These are phyloP conservation scores for Podospora bellae-mahoneyi DNA, from an alignment of 495 filamentous ascomycete genomes.

Conservation along the genomic window DNA sequence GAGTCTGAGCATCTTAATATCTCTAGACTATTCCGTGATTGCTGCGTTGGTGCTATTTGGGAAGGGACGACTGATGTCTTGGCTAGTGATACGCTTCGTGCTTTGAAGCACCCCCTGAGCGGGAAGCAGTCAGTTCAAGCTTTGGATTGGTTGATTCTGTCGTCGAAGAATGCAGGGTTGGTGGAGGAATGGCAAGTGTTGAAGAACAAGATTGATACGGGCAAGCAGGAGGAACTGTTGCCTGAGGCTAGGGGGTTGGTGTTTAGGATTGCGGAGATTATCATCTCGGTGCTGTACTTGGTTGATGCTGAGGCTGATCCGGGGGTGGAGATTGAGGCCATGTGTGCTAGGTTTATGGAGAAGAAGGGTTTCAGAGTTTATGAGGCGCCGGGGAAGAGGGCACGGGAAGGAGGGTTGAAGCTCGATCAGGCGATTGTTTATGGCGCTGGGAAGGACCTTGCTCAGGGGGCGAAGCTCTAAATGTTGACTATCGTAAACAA, in stretches of 20 bases:
- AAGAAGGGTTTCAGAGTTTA: constrained; percentile 28
- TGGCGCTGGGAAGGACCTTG: constrained; percentile 10
- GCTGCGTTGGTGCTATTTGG: constrained; percentile 63
- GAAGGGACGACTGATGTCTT: constrained; percentile 74
- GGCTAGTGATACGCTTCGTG: constrained; percentile 57
- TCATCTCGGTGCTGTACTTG: constrained; percentile 35
- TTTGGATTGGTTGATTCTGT: constrained; percentile 38
- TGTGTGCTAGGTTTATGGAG: constrained; percentile 31
- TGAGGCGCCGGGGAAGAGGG: not conserved
- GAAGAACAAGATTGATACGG: constrained; percentile 18
- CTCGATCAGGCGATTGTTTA: constrained; percentile 31
- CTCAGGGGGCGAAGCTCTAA: not conserved
- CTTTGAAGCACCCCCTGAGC: constrained; percentile 47
- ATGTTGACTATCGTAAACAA: too few species aligned
- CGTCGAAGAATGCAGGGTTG: constrained; percentile 4
- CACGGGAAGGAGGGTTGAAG: constrained; percentile 12
- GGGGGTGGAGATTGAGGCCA: constrained; percentile 26
- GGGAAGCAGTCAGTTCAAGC: constrained; percentile 39
- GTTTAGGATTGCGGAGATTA: constrained; percentile 34
- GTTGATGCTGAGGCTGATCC: constrained; percentile 29
- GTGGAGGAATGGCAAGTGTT: constrained; percentile 27
- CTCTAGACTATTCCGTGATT: constrained; percentile 62
- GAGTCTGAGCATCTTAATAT: constrained; percentile 62
- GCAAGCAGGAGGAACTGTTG: constrained; percentile 27
- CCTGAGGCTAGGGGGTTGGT: constrained; percentile 35